phyloP scores from a whole-genome alignment of 192 early-diverging fungal genomes.

The Coemansia sp. region DNA sequence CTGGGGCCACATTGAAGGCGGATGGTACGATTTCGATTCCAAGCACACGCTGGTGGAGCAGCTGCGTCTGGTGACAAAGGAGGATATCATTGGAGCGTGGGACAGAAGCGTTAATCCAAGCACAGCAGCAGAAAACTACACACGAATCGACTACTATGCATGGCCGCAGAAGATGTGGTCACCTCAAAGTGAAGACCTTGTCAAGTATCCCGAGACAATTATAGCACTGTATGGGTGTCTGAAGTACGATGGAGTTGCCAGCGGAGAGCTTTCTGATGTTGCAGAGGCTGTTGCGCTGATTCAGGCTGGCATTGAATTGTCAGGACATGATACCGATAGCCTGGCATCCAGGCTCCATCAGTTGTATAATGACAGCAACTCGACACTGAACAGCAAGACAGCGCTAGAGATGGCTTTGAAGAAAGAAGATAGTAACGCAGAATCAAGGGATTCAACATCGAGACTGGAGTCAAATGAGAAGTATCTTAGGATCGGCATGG shows the following conservation, averaged over 20 bases:
- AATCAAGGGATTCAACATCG: too few relatives aligned
- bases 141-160: too few relatives aligned
- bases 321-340: too few relatives aligned
- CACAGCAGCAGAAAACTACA: constrained; percentile 21
- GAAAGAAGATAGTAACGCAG: not conserved
- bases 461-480: not conserved
- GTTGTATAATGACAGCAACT: not conserved
- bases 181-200: constrained; percentile 12
- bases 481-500: not conserved
- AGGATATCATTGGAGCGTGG: constrained; percentile 30
- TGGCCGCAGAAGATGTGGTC: not conserved
- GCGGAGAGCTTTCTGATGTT: not conserved
- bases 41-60: not conserved
- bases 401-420: not conserved
- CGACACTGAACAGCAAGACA: not conserved
- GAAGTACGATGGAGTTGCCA: constrained; percentile 7
- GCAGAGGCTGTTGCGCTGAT: not conserved
- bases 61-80: constrained; percentile 15
- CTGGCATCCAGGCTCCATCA: too few relatives aligned
- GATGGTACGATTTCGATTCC: constrained; percentile 76
- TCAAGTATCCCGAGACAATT: constrained; percentile 8
- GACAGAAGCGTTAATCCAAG: constrained; percentile 32
- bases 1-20: constrained; percentile 64
- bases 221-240: constrained; percentile 19
- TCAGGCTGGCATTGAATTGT: not conserved